phyloP scores from a whole-genome alignment of 2,329 filamentous ascomycete species.

The Ilyonectria mors-panacis region DNA sequence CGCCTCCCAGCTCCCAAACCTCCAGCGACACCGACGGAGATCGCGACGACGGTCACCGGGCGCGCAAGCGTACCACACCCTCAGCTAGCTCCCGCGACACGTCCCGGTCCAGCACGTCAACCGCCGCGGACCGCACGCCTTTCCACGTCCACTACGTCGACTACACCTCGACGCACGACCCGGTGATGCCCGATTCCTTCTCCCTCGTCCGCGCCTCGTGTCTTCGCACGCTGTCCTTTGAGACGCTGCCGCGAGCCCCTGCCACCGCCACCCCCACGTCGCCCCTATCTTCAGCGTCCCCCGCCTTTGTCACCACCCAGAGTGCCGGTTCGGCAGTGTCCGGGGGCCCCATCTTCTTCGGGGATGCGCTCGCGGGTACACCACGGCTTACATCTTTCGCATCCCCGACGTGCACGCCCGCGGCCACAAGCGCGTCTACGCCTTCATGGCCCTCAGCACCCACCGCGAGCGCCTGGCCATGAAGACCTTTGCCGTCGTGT shows the following conservation, averaged over 20 bases:
- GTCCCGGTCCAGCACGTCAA: slow-evolving; percentile 69
- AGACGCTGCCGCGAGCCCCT: slow-evolving; percentile 73
- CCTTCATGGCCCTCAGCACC: slow-evolving; percentile 75
- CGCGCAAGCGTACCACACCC: slow-evolving; percentile 59
- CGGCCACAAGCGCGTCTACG: slow-evolving; percentile 78
- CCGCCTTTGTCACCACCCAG: slow-evolving; percentile 69
- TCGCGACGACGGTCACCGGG: slow-evolving; percentile 58
- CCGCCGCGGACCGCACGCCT: slow-evolving; percentile 59
- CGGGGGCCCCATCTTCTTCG: slow-evolving; percentile 78
- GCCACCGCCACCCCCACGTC: slow-evolving; percentile 58
- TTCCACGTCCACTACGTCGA: slow-evolving; percentile 76
- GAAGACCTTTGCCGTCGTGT: slow-evolving; percentile 75
- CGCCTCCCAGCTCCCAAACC: slow-evolving; percentile 67
- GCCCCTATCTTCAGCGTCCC: slow-evolving; percentile 56
- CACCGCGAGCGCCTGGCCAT: slow-evolving; percentile 76
- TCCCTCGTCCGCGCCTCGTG: slow-evolving; percentile 78
- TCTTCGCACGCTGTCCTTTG: slow-evolving; percentile 76
- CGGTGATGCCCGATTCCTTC: slow-evolving; percentile 73
- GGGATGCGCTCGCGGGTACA: slow-evolving; percentile 75
- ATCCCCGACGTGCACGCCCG: slow-evolving; percentile 78
- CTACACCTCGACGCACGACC: slow-evolving; percentile 79
- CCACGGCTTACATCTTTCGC: slow-evolving; percentile 79
- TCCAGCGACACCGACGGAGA: slow-evolving; percentile 69
- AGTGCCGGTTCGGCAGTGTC: slow-evolving; percentile 68
- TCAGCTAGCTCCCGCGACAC: slow-evolving; percentile 61